Percentiles rank a stretch among this genome's conserved stretches.
Conservation (phyloP, 2,329 filamentous ascomycete genomes). For the Hymenoscyphus scutula region DNA sequence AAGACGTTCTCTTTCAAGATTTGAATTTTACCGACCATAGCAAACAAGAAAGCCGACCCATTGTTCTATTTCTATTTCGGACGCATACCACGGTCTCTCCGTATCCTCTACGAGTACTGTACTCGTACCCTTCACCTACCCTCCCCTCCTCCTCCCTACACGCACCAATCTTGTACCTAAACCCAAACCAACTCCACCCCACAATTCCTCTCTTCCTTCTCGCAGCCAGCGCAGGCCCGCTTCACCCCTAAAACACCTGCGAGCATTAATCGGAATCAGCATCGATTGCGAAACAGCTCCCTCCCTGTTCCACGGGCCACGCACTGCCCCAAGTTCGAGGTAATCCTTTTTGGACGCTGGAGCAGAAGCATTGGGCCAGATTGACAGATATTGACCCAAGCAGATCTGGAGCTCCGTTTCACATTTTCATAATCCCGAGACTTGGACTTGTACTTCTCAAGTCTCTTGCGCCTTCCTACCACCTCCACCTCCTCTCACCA, state of each 20-base stretch:
- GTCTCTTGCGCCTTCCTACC: constrained; percentile 10
- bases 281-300: constrained; percentile 40
- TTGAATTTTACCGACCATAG: too few species aligned
- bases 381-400: constrained; percentile 23
- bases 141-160: too few species aligned
- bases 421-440: constrained; percentile 24
- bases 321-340: constrained; percentile 30
- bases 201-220: neutral
- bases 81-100: constrained; percentile 5
- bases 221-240: too few species aligned
- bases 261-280: constrained; percentile 28
- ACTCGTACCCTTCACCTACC: too few species aligned
- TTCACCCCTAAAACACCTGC: constrained; percentile 18
- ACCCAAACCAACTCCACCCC: neutral
- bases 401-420: constrained; percentile 33
- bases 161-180: too few species aligned
- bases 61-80: constrained; percentile 24
- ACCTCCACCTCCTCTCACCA: too few species aligned
- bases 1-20: too few species aligned
- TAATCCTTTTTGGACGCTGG: constrained; percentile 18
- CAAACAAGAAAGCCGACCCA: too few species aligned
- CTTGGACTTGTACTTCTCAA: constrained; percentile 11
- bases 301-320: constrained; percentile 38
- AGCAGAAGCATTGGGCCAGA: constrained; percentile 26
- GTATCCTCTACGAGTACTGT: too few species aligned